These are phyloP conservation scores for Kluyveromyces dobzhanskii DNA, from an alignment of 805 yeast species.

Conservation along the genomic window DNA sequence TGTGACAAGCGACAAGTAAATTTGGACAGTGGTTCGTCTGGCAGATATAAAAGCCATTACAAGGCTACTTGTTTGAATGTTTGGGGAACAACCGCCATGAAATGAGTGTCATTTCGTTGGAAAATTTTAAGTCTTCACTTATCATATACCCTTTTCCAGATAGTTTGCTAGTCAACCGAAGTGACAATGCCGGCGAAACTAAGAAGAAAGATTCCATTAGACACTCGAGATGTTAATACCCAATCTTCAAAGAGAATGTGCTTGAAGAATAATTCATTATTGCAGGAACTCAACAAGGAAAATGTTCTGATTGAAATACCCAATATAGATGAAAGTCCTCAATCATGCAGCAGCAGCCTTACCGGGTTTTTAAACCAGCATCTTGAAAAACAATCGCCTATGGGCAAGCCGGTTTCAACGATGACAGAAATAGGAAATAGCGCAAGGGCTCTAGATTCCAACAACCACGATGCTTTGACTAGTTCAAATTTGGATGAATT, in stretches of 20 bases:
- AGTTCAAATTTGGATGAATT: slow-evolving; percentile 13
- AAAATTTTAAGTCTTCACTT: too few species aligned
- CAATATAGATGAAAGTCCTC: background rate
- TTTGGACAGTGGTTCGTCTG: too few species aligned
- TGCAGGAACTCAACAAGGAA: background rate
- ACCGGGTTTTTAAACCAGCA: slow-evolving; percentile 2
- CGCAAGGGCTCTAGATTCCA: background rate
- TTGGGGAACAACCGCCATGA: too few species aligned
- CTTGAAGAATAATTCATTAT: background rate
- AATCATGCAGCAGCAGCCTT: background rate
- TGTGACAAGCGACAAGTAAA: too few species aligned
- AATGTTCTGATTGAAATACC: background rate
- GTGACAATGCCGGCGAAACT: background rate
- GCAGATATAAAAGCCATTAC: too few species aligned
- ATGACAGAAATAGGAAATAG: background rate
- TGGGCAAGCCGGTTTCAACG: background rate
- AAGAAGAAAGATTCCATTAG: slow-evolving; percentile 3
- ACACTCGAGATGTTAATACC: slow-evolving; percentile 2
- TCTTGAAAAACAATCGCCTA: slow-evolving; percentile 1
- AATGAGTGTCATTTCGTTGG: too few species aligned
- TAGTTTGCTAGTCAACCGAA: too few species aligned
- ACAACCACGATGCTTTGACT: slow-evolving; percentile 7
- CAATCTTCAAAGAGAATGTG: slow-evolving; percentile 1
- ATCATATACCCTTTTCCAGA: too few species aligned
- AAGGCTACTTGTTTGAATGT: too few species aligned